These are phyloP conservation scores for Trichoderma guizhouense DNA, from an alignment of 2,329 filamentous ascomycete species.

Conservation along the genomic window DNA sequence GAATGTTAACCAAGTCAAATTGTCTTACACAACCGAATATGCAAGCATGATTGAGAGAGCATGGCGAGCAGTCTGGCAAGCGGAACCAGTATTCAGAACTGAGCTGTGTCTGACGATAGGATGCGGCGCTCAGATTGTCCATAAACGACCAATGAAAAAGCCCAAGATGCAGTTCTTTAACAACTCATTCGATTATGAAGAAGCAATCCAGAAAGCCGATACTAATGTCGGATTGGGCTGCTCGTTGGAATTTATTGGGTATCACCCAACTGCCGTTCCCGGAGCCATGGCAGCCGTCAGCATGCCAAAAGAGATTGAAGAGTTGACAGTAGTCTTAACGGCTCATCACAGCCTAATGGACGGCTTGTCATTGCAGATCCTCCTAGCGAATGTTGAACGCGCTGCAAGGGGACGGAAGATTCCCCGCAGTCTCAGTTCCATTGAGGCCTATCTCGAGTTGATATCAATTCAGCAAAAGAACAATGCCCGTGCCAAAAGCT, in stretches of 20 bases:
- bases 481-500: not conserved
- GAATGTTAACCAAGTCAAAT: conserved; percentile 11
- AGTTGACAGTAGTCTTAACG: conserved; percentile 2
- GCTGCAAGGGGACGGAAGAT: not conserved
- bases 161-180: not conserved
- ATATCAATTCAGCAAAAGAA: not conserved
- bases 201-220: not conserved
- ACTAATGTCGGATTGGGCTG: not conserved
- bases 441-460: not conserved
- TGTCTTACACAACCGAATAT: not conserved
- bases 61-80: conserved; percentile 11
- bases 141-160: not conserved
- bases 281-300: not conserved
- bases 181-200: not conserved
- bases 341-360: conserved; percentile 15
- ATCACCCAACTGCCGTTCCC: not conserved
- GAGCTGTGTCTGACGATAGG: conserved; percentile 5
- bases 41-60: conserved; percentile 9
- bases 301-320: not conserved
- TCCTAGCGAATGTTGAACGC: conserved; percentile 1
- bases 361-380: conserved; percentile 3
- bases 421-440: not conserved
- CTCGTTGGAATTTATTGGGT: not conserved
- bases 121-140: conserved; percentile 10
- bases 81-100: conserved; percentile 8